Evolutionary conservation across 139 green algal species (phyloP).

Genomic region (Zygnema cylindricum): DNA sequence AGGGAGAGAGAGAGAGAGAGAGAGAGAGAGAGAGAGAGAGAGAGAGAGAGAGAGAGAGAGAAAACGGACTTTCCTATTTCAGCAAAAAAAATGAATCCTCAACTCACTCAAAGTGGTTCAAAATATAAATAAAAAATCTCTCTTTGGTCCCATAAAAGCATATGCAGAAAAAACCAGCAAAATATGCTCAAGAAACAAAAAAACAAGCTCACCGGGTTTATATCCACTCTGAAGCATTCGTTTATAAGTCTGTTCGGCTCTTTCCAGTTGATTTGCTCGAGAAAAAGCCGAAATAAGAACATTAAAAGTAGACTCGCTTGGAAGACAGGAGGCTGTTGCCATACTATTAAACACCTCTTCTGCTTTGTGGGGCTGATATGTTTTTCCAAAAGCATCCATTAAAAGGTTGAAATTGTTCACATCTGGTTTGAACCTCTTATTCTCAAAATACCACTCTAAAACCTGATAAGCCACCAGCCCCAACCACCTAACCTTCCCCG

Average conservation of each 20-base stretch:
- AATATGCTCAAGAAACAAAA: too few species aligned
- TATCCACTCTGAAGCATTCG: background rate
- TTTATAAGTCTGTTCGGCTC: background rate
- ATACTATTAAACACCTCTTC: conserved; percentile 34
- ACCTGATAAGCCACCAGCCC: conserved; percentile 1
- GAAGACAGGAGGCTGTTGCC: background rate
- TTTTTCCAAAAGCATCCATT: conserved; percentile 39
- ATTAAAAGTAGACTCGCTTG: conserved; percentile 26
- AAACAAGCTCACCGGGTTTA: background rate
- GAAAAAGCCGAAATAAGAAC: conserved; percentile 26
- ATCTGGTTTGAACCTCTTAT: conserved; percentile 3
- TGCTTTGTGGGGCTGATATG: conserved; percentile 1
- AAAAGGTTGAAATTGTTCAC: conserved; percentile 44
- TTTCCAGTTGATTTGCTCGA: background rate
- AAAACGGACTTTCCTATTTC: too few species aligned
- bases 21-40: too few species aligned
- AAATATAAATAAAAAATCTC: too few species aligned
- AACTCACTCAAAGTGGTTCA: too few species aligned
- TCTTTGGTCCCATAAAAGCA: too few species aligned
- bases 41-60: too few species aligned
- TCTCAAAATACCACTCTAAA: conserved; percentile 24
- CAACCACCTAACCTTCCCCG: too few species aligned
- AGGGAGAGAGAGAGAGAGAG: too few species aligned
- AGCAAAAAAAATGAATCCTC: too few species aligned
- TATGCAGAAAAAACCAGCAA: too few species aligned